These are phyloP conservation scores for Termitomyces sp. DNA, from an alignment of 768 basidiomycete genomes.

Conservation along the genomic window DNA sequence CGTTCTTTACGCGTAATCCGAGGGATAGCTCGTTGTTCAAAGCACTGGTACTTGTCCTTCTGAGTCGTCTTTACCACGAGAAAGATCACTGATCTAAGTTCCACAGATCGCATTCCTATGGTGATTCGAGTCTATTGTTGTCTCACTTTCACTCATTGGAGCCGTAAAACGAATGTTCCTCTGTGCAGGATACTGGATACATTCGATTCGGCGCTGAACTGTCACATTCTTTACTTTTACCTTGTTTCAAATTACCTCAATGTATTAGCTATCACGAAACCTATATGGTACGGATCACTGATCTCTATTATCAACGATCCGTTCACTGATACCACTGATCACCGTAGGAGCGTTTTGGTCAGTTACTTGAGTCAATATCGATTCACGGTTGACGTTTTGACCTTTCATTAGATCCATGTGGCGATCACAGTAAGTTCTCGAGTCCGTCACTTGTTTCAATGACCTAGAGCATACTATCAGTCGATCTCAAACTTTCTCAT, in stretches of 20 bases:
- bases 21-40: slow-evolving; percentile 30
- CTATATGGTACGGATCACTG: slow-evolving; percentile 40
- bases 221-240: slow-evolving; percentile 55
- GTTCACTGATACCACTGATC: neutral
- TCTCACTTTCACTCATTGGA: neutral
- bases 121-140: slow-evolving; percentile 10
- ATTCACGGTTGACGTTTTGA: neutral
- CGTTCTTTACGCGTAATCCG: slow-evolving; percentile 37
- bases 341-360: slow-evolving; percentile 46
- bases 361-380: slow-evolving; percentile 13
- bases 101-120: slow-evolving; percentile 28
- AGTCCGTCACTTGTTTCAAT: neutral
- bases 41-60: slow-evolving; percentile 25
- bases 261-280: slow-evolving; percentile 32
- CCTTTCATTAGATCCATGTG: slow-evolving; percentile 40
- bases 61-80: neutral
- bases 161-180: neutral
- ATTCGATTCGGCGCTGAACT: slow-evolving; percentile 45
- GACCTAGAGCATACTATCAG: slow-evolving; percentile 20
- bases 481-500: slow-evolving; percentile 45
- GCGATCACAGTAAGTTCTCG: slow-evolving; percentile 39
- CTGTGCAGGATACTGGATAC: slow-evolving; percentile 45
- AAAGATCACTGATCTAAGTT: neutral
- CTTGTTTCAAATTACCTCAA: slow-evolving; percentile 51
- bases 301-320: neutral